These are phyloP conservation scores for Ampelomyces quisqualis DNA, from an alignment of 2,329 filamentous ascomycete species.

Conservation along the genomic window DNA sequence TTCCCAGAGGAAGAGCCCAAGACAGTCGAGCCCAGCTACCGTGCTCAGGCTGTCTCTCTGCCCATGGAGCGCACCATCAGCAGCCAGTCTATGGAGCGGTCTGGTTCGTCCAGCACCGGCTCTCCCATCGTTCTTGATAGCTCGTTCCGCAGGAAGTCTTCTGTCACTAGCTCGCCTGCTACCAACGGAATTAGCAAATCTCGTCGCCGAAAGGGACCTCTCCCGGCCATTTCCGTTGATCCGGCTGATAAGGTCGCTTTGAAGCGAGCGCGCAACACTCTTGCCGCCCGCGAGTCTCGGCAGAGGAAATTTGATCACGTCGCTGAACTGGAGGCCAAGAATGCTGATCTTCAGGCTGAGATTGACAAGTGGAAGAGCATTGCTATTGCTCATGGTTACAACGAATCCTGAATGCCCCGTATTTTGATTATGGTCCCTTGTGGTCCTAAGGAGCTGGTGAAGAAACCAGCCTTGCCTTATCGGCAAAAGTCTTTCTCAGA, in stretches of 20 bases:
- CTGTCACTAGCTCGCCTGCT: slow-evolving; percentile 50
- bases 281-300: slow-evolving; percentile 90
- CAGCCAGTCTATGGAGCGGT: slow-evolving; percentile 41
- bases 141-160: slow-evolving; percentile 45
- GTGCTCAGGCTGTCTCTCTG: slow-evolving; percentile 25
- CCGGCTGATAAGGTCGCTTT: slow-evolving; percentile 72
- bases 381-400: slow-evolving; percentile 43
- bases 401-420: slow-evolving; percentile 37
- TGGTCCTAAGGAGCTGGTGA: slow-evolving; percentile 43
- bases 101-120: slow-evolving; percentile 39
- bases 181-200: slow-evolving; percentile 69
- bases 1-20: slow-evolving; percentile 59
- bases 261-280: slow-evolving; percentile 91
- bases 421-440: slow-evolving; percentile 30
- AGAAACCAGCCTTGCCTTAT: slow-evolving; percentile 28
- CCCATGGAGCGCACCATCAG: slow-evolving; percentile 47
- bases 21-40: slow-evolving; percentile 25
- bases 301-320: slow-evolving; percentile 79
- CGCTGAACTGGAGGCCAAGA: slow-evolving; percentile 71
- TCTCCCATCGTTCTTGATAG: slow-evolving; percentile 41
- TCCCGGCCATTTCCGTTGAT: slow-evolving; percentile 78
- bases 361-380: slow-evolving; percentile 47
- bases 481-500: slow-evolving; percentile 29
- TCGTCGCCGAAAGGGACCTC: slow-evolving; percentile 76
- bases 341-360: slow-evolving; percentile 64